Evolutionary conservation across 352 stramenopile species (phyloP).

Genomic region (Phytophthora fragariaefolia): DNA sequence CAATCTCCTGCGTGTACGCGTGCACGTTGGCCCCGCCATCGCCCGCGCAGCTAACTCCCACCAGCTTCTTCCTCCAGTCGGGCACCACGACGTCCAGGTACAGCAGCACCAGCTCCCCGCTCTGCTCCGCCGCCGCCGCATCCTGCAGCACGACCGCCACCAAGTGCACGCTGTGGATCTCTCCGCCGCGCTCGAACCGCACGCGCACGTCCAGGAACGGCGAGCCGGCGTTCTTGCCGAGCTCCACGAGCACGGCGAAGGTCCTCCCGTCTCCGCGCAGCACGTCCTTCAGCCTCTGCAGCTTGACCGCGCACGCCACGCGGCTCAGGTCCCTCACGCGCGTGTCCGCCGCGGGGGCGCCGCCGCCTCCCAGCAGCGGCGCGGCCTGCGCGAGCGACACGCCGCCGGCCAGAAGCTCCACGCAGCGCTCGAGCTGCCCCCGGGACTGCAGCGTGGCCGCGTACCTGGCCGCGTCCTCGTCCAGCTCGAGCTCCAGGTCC

Average conservation of each 20-base stretch:
- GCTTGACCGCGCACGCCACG: constrained; percentile 30
- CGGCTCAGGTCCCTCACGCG: constrained; percentile 18
- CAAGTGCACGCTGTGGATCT: constrained; percentile 30
- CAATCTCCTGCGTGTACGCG: constrained; percentile 18
- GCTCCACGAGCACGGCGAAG: constrained; percentile 28
- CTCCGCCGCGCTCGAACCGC: constrained; percentile 28
- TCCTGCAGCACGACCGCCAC: constrained; percentile 27
- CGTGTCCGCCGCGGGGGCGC: constrained; percentile 10
- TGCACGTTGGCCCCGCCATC: constrained; percentile 2
- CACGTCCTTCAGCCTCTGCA: constrained; percentile 30
- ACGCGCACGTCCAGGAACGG: constrained; percentile 33
- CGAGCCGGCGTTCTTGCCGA: constrained; percentile 16
- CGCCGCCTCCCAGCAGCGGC: constrained; percentile 16
- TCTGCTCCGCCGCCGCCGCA: constrained; percentile 3
- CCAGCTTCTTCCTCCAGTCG: constrained; percentile 24
- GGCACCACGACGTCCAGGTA: constrained; percentile 32
- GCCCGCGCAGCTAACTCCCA: constrained; percentile 24
- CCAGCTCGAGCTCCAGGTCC: constrained; percentile 19
- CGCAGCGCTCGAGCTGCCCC: constrained; percentile 19
- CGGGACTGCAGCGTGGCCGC: constrained; percentile 9
- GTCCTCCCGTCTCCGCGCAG: constrained; percentile 22
- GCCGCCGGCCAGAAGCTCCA: constrained; percentile 22
- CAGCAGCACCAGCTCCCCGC: constrained; percentile 17
- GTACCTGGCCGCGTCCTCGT: constrained; percentile 28
- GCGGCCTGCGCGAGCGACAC: constrained; percentile 31